phyloP scores from a whole-genome alignment of 2,329 filamentous ascomycete species.

The Cladosporium sp. region DNA sequence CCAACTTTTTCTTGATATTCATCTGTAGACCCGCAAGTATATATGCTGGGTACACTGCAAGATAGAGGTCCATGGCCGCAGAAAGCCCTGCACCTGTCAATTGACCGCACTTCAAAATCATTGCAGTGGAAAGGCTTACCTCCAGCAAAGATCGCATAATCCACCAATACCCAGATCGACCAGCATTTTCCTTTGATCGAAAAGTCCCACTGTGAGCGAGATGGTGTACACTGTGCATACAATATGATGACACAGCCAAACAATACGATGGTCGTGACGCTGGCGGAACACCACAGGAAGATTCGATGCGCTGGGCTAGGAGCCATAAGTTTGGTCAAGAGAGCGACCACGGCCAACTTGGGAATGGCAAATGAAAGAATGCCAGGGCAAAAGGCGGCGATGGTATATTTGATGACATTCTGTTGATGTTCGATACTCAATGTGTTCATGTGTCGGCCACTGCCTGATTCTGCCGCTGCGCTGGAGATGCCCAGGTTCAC shows the following conservation, averaged over 20 bases:
- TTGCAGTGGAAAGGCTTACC: background rate
- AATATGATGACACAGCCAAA: constrained; percentile 6
- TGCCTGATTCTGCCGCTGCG: constrained; percentile 3
- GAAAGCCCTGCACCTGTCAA: background rate
- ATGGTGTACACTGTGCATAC: constrained; percentile 3
- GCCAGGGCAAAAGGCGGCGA: constrained; percentile 6
- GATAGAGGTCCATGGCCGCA: constrained; percentile 37
- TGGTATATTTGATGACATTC: constrained; percentile 10
- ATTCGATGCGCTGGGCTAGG: constrained; percentile 3
- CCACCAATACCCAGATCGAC: background rate
- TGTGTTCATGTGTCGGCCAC: constrained; percentile 2
- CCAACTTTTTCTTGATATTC: constrained; percentile 40
- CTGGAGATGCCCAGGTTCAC: constrained; percentile 4
- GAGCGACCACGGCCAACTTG: constrained; percentile 1
- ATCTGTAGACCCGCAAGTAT: constrained; percentile 38
- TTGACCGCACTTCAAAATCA: too few relatives aligned
- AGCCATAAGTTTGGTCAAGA: constrained; percentile 7
- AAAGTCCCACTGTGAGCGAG: constrained; percentile 4
- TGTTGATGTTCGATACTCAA: constrained; percentile 3
- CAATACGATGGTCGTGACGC: background rate
- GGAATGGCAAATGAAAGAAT: constrained; percentile 5
- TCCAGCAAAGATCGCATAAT: constrained; percentile 3
- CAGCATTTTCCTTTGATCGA: background rate
- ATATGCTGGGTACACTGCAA: constrained; percentile 40
- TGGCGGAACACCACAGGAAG: background rate